Base-by-base conservation (phyloP, 345 rosid species). In the Raphanus sativus region DNA sequence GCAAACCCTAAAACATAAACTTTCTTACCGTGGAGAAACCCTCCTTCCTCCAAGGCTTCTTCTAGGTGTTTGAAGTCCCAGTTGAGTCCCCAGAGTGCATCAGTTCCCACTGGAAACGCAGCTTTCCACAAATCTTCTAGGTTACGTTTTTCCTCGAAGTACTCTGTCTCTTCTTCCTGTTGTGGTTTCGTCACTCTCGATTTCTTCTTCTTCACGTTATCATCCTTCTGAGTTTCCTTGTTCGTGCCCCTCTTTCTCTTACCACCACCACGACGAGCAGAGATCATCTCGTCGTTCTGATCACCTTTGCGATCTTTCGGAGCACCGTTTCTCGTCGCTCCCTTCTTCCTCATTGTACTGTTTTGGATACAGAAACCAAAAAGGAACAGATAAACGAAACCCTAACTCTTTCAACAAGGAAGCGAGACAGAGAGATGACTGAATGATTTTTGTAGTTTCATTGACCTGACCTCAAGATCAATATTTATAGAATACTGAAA, bases 21-120 rank as follows among this genome's bases (percentile, higher is more conserved):
- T 56, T 55, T 56, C 29, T 21, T 56, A 13, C 61, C 61, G 28
- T 56, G 61, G 11, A 56, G 61, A 24, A 56, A 56, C 61, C 61
- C 61, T 56, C 61, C 6, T 56, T 56, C 61, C 61, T 56, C 61
- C 61, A 56, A 56, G 12, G 29, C 61, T 56, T 56, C 61, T 56
- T 56, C 61, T 10, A 56, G 61, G 13, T 56, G 61, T 56, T 56
- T 56, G 61, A 54, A 54, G 26, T 54, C 59, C 59, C 59, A 54
- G 10, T 17, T 54, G 59, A 56, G 13, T 56, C 28, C 29, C 29
- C 9, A 2, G 12, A 56, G 61, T 56, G 61, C 61, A 21, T 56
- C 26, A 55, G 60, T 55, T 17, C 28, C 28, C 60, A 17, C 12
- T 8, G 28, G 28, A 17, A 55, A 55, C 60, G 60, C 60, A 55